Evolutionary conservation across 192 early-diverging fungal species (phyloP).

Genomic region (Coemansia sp.): DNA sequence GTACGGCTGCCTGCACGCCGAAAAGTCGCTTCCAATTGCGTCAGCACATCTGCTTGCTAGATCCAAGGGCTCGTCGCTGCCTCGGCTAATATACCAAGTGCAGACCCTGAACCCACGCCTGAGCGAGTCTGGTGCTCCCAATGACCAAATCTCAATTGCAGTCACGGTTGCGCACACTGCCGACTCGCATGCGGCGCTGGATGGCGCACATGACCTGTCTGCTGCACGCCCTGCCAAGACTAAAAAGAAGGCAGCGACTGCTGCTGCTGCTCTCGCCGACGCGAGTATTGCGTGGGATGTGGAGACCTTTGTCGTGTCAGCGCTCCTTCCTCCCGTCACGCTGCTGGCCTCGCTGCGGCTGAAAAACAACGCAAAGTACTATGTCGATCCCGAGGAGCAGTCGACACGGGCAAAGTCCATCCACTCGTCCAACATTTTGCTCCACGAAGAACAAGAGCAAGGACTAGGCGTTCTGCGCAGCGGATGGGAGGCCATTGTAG

Average conservation of each 20-base stretch:
- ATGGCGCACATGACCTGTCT: conserved; percentile 6
- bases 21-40: conserved; percentile 33
- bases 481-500: conserved; percentile 53
- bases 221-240: background rate
- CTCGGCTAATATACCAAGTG: conserved; percentile 49
- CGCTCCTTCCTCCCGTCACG: conserved; percentile 48
- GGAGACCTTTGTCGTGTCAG: conserved; percentile 42
- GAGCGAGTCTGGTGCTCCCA: conserved; percentile 25
- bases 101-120: conserved; percentile 44
- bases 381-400: conserved; percentile 50
- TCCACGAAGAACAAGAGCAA: conserved; percentile 55
- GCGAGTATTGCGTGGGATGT: conserved; percentile 28
- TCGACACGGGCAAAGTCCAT: conserved; percentile 20
- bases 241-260: conserved; percentile 3
- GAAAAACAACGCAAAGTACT: conserved; percentile 55
- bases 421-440: conserved; percentile 54
- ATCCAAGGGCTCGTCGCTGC: conserved; percentile 19
- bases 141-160: conserved; percentile 48
- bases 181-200: conserved; percentile 30
- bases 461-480: conserved; percentile 54
- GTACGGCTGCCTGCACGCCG: conserved; percentile 53
- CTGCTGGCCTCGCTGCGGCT: conserved; percentile 49
- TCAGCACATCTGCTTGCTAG: conserved; percentile 26
- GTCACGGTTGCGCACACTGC: conserved; percentile 45
- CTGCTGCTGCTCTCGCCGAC: background rate